Evolutionary conservation across 1,139 yeast species (phyloP).

Genomic region (Hyphopichia buzzinii): DNA sequence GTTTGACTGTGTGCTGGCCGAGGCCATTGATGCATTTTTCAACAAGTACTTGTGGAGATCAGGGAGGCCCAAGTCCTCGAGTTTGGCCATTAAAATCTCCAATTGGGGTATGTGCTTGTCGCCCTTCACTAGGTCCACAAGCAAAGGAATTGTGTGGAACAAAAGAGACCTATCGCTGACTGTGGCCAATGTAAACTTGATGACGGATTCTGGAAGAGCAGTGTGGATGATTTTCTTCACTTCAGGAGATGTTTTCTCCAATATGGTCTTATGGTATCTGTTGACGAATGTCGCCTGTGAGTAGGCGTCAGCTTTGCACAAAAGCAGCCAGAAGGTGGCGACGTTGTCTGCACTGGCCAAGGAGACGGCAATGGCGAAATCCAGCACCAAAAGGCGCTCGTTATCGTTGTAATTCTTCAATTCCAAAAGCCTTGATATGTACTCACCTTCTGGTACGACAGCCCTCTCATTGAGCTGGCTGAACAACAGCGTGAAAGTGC

Average conservation of each 20-base stretch:
- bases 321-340: conserved; percentile 9
- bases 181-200: background rate
- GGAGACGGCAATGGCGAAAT: conserved; percentile 8
- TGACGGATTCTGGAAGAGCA: background rate
- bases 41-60: conserved; percentile 3
- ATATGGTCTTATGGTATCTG: conserved; percentile 8
- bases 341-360: conserved; percentile 7
- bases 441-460: conserved; percentile 14
- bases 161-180: background rate
- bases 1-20: too few relatives aligned
- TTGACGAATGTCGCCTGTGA: conserved; percentile 10
- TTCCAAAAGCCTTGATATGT: conserved; percentile 14
- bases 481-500: conserved; percentile 15
- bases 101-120: too few relatives aligned
- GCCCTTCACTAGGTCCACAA: too few relatives aligned
- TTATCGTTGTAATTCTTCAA: conserved; percentile 8
- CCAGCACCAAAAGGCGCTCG: conserved; percentile 2
- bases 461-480: conserved; percentile 14
- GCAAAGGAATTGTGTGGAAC: background rate
- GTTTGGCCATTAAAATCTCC: too few relatives aligned
- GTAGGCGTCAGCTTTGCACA: conserved; percentile 4
- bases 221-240: background rate
- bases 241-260: background rate
- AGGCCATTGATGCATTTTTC: background rate
- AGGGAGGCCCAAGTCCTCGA: conserved; percentile 1